phyloP scores from a whole-genome alignment of 2,329 filamentous ascomycete genomes.

The Leptographium galeiforme region DNA sequence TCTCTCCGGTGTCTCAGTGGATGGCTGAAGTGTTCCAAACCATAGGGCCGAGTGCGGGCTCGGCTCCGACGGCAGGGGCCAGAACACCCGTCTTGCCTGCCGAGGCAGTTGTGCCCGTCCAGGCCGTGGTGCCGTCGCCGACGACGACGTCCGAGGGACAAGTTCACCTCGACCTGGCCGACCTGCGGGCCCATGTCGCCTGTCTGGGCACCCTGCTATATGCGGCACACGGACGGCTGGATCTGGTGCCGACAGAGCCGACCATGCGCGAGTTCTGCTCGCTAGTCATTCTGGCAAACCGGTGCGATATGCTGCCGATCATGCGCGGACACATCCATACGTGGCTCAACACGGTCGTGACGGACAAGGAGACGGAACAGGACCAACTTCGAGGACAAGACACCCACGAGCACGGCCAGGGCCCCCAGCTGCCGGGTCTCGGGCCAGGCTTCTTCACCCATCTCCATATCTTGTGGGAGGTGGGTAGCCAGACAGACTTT shows the following conservation, averaged over 20 bases:
- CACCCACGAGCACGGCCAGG: neutral
- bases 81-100: no score
- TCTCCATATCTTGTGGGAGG: conserved; percentile 7
- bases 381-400: neutral
- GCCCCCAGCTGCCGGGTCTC: neutral
- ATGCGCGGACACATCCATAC: conserved; percentile 3
- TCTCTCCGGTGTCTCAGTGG: neutral
- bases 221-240: conserved; percentile 4
- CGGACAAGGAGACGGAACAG: neutral
- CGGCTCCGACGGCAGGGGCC: no score
- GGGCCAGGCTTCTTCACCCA: neutral
- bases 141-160: neutral
- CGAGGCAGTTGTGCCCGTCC: no score
- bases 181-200: neutral
- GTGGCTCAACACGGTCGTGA: neutral
- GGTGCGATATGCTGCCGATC: conserved; percentile 2
- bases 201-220: conserved; percentile 1
- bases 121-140: neutral
- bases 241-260: conserved; percentile 3
- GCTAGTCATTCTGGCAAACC: conserved; percentile 3
- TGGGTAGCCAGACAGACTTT: conserved; percentile 3
- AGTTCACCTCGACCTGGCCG: neutral
- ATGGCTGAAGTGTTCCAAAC: neutral
- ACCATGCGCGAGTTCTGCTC: conserved; percentile 1
- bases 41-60: neutral